Percentiles rank a stretch among this genome's conserved stretches.
phyloP scores from a whole-genome alignment of 1,284 basidiomycete species.

The Microbotryomycetes sp. region DNA sequence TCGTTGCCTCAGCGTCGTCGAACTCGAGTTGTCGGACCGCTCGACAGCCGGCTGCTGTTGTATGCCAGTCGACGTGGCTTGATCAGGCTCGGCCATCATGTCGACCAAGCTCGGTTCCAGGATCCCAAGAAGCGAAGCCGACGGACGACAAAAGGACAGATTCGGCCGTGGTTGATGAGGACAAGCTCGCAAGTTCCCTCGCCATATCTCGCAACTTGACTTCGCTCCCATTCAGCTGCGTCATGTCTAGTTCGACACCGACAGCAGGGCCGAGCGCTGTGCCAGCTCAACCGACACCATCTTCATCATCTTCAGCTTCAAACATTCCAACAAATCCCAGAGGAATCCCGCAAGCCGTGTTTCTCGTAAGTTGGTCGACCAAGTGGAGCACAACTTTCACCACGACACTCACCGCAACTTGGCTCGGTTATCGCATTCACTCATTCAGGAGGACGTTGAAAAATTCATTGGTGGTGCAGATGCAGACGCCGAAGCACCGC shows the following conservation, averaged over 20 bases:
- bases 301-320: background rate
- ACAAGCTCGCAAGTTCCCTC: no score
- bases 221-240: no score
- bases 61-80: no score
- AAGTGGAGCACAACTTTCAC: background rate
- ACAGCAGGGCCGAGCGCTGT: background rate
- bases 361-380: constrained; percentile 62
- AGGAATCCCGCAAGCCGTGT: constrained; percentile 90
- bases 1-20: background rate
- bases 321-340: constrained; percentile 71
- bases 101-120: no score
- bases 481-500: constrained; percentile 66
- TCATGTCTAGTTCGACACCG: background rate
- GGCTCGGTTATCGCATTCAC: background rate
- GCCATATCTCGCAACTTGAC: no score
- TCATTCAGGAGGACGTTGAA: constrained; percentile 69
- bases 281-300: background rate
- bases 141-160: no score
- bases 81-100: no score
- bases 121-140: no score
- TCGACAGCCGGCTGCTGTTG: no score
- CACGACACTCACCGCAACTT: background rate
- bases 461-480: constrained; percentile 76
- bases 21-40: background rate
- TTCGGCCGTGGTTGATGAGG: no score